These are phyloP conservation scores for Chimonanthus praecox DNA, from an alignment of 164 flowering plant species.

Conservation along the genomic window DNA sequence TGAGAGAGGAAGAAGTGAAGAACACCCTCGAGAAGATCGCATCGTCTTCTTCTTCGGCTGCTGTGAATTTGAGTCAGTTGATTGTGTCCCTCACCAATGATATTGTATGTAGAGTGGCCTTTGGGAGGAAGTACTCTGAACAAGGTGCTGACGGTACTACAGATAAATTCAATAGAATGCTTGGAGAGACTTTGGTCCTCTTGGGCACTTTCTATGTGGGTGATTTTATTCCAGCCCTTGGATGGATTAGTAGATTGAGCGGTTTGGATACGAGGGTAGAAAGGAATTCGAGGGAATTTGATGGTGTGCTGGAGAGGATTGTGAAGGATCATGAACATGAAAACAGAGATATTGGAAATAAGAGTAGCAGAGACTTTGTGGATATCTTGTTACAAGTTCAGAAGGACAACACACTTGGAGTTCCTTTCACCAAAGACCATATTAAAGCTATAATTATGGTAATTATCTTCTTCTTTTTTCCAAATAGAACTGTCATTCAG, in stretches of 20 bases:
- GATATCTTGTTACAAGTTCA: constrained; percentile 32
- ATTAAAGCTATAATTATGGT: constrained; percentile 30
- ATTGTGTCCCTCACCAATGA: constrained; percentile 4
- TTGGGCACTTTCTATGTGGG: constrained; percentile 4
- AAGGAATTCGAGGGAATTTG: constrained; percentile 13
- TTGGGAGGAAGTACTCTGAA: constrained; percentile 14
- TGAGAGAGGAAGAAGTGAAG: constrained; percentile 51
- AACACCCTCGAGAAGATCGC: constrained; percentile 16
- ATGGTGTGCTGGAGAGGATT: constrained; percentile 21
- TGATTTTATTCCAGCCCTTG: constrained; percentile 8
- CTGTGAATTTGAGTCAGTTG: constrained; percentile 8
- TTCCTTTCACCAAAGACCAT: constrained; percentile 14
- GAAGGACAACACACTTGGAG: constrained; percentile 9
- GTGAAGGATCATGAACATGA: constrained; percentile 27
- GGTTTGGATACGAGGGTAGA: constrained; percentile 2
- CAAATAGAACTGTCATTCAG: too few species aligned
- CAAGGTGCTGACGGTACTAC: neutral
- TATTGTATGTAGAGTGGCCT: constrained; percentile 10
- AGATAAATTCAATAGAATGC: neutral
- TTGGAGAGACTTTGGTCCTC: neutral
- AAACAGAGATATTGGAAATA: neutral
- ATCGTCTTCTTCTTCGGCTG: neutral
- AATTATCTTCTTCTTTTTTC: neutral
- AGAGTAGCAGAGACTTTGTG: constrained; percentile 26
- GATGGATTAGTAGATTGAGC: constrained; percentile 1